Base-by-base conservation (phyloP, 129 eudicot genomes). In the Escallonia rubra region DNA sequence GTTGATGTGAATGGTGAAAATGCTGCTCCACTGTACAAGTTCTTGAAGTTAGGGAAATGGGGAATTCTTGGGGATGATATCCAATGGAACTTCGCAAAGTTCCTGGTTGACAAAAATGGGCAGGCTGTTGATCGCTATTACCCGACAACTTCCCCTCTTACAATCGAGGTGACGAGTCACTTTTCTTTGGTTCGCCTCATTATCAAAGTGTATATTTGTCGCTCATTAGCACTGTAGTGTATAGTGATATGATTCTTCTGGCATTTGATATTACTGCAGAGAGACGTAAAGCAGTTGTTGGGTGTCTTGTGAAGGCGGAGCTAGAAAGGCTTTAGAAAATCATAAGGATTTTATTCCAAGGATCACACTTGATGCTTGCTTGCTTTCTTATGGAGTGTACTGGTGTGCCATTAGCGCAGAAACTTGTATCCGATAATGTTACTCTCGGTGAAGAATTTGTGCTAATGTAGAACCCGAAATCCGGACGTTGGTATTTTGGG, bases 41-140 rank as follows among this genome's bases (percentile, higher is more conserved):
- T 91, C 74, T 74, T 88, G 82, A 91, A 88, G 77, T 70, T 72
- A 23, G 96, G 96, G 38, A 85, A 85, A 70, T 79, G 96, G 84
- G 97, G 94, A 56, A 77, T 88, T 41, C 68, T 91, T 5, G 81
- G 85, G 15, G 97, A 88, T 52, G 80, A 85, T 39, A 75, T 91
- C 74, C 93, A 91, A 64, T 88, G 97, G 97, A 91, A 91, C 79
- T 91, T 91, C 41, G 87, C 96, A 2, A 91, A 91, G 68, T 88
- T 91, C 67, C 80, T 91, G 67, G 89, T 91, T 3, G 85, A 78
- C 65, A 83, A 69, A 72, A 72, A 72, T 9, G 97, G 97, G 61
- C 86, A 83, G 42, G 76, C 85, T 51, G 86, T 85, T 41, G 87
- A 79, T 79, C 96, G 96, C 62, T 91, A 88, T 81, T 88, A 88